Evolutionary conservation across 2,329 filamentous ascomycete genomes (phyloP).

Genomic region (Paraphoma chrysanthemicola): DNA sequence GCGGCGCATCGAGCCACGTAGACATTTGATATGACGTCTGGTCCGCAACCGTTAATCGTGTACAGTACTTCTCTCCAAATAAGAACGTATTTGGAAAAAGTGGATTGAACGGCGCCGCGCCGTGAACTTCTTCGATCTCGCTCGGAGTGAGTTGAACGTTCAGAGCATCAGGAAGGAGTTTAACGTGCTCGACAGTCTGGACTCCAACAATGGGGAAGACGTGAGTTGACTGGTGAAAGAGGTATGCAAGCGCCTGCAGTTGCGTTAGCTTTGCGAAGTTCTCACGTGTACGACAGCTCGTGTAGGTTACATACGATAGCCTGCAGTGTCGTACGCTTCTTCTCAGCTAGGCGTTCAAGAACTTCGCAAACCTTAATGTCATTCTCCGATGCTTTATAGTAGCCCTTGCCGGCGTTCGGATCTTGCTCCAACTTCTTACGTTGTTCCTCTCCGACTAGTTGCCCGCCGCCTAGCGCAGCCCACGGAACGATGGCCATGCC

Average conservation of each 20-base stretch:
- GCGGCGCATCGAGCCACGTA: slow-evolving; percentile 14
- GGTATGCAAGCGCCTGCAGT: slow-evolving; percentile 15
- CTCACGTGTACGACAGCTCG: no score
- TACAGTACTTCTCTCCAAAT: slow-evolving; percentile 4
- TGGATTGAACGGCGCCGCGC: slow-evolving; percentile 28
- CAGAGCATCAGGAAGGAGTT: slow-evolving; percentile 72
- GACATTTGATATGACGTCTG: slow-evolving; percentile 10
- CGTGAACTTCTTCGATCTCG: slow-evolving; percentile 71
- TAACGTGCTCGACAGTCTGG: slow-evolving; percentile 71
- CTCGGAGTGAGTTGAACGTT: slow-evolving; percentile 63
- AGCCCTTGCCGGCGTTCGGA: slow-evolving; percentile 48
- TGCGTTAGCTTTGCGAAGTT: no score
- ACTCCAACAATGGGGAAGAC: slow-evolving; percentile 79
- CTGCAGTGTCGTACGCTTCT: slow-evolving; percentile 42
- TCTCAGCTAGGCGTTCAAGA: slow-evolving; percentile 65
- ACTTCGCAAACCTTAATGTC: slow-evolving; percentile 61
- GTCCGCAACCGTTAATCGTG: slow-evolving; percentile 5
- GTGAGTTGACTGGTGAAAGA: slow-evolving; percentile 57
- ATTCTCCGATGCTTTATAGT: slow-evolving; percentile 49
- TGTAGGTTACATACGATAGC: slow-evolving; percentile 61
- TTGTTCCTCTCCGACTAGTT: slow-evolving; percentile 40
- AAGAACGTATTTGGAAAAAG: slow-evolving; percentile 6
- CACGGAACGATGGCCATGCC: slow-evolving; percentile 65
- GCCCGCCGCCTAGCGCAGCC: slow-evolving; percentile 49
- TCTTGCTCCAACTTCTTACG: slow-evolving; percentile 45